Evolutionary conservation across 176 grass and related monocot species (phyloP).

Genomic region (Chloris gayana): DNA sequence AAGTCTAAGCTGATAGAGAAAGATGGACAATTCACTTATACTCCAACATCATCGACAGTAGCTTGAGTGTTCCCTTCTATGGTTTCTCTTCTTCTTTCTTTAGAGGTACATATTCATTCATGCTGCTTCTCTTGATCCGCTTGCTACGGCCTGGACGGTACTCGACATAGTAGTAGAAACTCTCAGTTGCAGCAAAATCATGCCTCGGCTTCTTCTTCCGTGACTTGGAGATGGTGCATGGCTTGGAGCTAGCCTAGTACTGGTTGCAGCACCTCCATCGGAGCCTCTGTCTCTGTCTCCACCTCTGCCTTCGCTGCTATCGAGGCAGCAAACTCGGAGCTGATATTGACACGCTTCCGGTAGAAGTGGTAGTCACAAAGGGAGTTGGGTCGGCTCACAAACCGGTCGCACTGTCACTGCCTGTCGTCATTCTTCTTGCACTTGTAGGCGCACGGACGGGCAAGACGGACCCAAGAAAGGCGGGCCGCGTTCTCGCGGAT

Average conservation of each 20-base stretch:
- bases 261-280: neutral
- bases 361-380: slow-evolving; percentile 49
- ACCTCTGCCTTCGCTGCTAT: too few species aligned
- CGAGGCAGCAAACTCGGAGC: neutral
- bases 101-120: neutral
- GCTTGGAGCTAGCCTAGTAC: slow-evolving; percentile 5
- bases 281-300: too few species aligned
- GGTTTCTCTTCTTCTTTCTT: neutral
- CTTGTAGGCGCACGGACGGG: too few species aligned
- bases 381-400: slow-evolving; percentile 32
- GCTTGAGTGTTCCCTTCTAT: neutral
- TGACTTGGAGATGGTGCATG: neutral
- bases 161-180: slow-evolving; percentile 54
- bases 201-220: slow-evolving; percentile 19
- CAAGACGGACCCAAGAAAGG: too few species aligned
- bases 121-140: slow-evolving; percentile 23
- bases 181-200: neutral
- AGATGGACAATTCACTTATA: too few species aligned
- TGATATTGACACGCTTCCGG: slow-evolving; percentile 20
- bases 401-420: slow-evolving; percentile 43
- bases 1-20: too few species aligned
- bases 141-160: slow-evolving; percentile 48
- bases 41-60: too few species aligned
- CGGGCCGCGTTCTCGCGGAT: too few species aligned
- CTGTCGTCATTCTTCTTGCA: slow-evolving; percentile 61